Base-by-base conservation (phyloP, 1,284 basidiomycete species). In the Boletus hoseneyae region DNA sequence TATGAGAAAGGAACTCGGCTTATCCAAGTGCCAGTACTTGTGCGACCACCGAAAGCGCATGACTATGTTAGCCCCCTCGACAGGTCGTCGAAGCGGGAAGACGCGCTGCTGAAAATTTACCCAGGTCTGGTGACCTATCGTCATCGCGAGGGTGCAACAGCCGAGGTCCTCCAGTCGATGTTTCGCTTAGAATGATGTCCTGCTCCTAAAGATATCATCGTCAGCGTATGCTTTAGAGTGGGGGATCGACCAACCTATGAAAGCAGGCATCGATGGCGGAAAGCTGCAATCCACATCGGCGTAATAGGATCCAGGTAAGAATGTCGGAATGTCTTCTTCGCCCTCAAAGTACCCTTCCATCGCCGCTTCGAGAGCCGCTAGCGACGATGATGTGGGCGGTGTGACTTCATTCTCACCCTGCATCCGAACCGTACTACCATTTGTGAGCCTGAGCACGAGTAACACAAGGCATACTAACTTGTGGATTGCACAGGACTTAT, bases 131-230 rank as follows among this genome's bases (percentile, higher is more conserved):
- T 4, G 7, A 23, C 33, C 49, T 64, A 65, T 35, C 64, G 42
- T 35, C 63, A 51, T 42, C 53, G 50, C 37, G 57, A 54, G 33
- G 52, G 61, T 38, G 59, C 63, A 30, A 45, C 34, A 21, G 5
- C 40, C 36, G 29, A 29, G 6, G 27, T 44, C 41, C 21, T 50
- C 19, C 33, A 15, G 3, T 46, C 60, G 16, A 56, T 30, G 13
- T n/a, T 30, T 13, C 29, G 44, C 42, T 60, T 34, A 23, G 2
- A 39, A 19, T n/a, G 39, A 0, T 32, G 40, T 23, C 21, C 48
- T 16, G 48, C 33, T 32, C 3, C 56, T 61, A 9, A 35, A 33
- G 30, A 36, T 18, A 25, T 15, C 27, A 19, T 34, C 10, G 23
- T 60, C 41, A 57, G 47, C 23, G 32, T 16, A 34, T 23, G 13